Base-by-base conservation (phyloP, 768 basidiomycete species). In the Nevesoporus exiguus region DNA sequence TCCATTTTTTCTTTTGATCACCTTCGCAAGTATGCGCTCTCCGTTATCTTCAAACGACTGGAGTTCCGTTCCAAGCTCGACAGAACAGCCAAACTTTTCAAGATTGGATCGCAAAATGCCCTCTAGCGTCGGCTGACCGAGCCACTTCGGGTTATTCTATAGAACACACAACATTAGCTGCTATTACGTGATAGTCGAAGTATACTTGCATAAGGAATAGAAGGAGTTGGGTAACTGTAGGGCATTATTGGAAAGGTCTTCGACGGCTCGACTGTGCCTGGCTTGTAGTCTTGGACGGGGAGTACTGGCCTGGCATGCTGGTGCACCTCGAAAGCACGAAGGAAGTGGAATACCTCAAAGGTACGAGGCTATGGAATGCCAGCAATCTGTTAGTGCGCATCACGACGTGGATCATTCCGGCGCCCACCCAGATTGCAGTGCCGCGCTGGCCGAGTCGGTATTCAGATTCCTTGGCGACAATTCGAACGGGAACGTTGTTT, bases 1-100 rank as follows among this genome's bases (percentile, higher is more conserved):
- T 0, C 61, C 70, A 2, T 66, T 57, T n/a, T 30, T 45, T 15
- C n/a, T 60, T 50, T 68, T 65, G 24, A 70, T 31, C 6, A 80
- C 52, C 15, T 69, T 68, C 7, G 73, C 78, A 8, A 65, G 56
- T 7, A 81, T 75, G 30, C 56, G 55, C 31, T 71, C 67, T 2
- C 66, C 63, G 8, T 59, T 56, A 51, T 80, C 75, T 46, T 71
- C 65, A 43, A 82, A 75, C 0, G 75, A 74, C n/a, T 62, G 33
- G 9, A 82, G 71, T 52, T 77, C 77, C 1, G 76, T 77, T 11
- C 73, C 74, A 14, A 74, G 52, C 56, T 83, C 79, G n/a, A 80
- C 70, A 11, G 36, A 40, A 48, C 69, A 71, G 0, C 56, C 59
- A 11, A 60, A 52, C 14, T 61, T 62, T 30, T 60, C 60, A n/a